Evolutionary conservation across 169 alveolate genomes (phyloP).

Genomic region (Plasmodium coatneyi): DNA sequence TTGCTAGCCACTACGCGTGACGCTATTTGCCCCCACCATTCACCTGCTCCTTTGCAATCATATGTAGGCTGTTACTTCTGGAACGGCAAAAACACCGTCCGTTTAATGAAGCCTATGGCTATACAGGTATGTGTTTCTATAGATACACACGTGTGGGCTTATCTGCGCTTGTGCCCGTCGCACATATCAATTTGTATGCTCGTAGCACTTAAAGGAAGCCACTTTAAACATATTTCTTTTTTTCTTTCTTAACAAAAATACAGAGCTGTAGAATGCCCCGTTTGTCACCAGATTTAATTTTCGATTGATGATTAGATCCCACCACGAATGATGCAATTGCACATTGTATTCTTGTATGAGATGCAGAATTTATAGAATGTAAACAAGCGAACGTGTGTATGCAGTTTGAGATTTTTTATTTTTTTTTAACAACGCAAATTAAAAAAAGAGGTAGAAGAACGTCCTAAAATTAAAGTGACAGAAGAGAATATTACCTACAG

Average conservation of each 20-base stretch:
- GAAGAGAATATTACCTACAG: background rate
- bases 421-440: conserved; percentile 12
- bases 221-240: background rate
- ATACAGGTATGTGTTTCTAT: background rate
- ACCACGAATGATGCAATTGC: background rate
- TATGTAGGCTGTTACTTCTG: background rate
- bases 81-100: background rate
- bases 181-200: background rate
- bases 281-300: background rate
- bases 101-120: background rate
- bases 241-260: background rate
- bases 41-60: background rate
- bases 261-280: background rate
- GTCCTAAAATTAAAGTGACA: background rate
- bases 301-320: background rate
- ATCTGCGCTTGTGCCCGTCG: background rate
- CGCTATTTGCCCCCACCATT: background rate
- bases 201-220: background rate
- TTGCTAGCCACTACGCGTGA: background rate
- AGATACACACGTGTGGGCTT: background rate
- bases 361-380: background rate
- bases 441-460: background rate
- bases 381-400: background rate
- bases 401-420: background rate
- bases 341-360: background rate